Conservation (phyloP, 2,329 filamentous ascomycete genomes). For the Lizonia empirigonia region DNA sequence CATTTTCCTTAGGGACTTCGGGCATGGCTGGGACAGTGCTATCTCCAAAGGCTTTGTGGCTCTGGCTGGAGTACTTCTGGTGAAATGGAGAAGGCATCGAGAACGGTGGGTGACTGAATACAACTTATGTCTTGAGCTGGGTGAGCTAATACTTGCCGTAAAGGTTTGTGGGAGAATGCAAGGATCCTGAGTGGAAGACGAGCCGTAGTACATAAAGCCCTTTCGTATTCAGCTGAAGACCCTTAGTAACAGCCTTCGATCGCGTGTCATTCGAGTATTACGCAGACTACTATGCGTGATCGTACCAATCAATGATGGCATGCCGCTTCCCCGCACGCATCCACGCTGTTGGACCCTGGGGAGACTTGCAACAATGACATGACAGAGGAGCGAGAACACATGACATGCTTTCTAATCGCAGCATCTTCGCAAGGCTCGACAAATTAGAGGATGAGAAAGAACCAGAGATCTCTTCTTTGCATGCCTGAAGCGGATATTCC, state of each 20-base stretch:
- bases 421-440: slow-evolving; percentile 2
- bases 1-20: slow-evolving; percentile 40
- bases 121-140: not conserved
- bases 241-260: slow-evolving; percentile 21
- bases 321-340: slow-evolving; percentile 40
- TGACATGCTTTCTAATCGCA: slow-evolving; percentile 5
- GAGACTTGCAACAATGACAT: slow-evolving; percentile 30
- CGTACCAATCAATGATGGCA: slow-evolving; percentile 43
- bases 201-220: slow-evolving; percentile 22
- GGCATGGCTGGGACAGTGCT: slow-evolving; percentile 39
- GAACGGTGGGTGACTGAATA: not conserved
- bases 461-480: not conserved
- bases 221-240: slow-evolving; percentile 22
- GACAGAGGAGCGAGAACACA: slow-evolving; percentile 10
- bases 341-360: slow-evolving; percentile 35
- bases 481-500: not conserved
- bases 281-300: slow-evolving; percentile 37
- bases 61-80: slow-evolving; percentile 47
- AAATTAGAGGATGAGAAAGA: slow-evolving; percentile 13
- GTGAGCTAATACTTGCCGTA: not conserved
- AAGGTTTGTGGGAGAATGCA: no score
- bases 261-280: slow-evolving; percentile 40
- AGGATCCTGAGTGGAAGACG: not conserved
- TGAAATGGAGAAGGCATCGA: slow-evolving; percentile 48
- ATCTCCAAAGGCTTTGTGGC: slow-evolving; percentile 39